Evolutionary conservation across 202 grass and related monocot species (phyloP).

Genomic region (Alloteropsis angusta): DNA sequence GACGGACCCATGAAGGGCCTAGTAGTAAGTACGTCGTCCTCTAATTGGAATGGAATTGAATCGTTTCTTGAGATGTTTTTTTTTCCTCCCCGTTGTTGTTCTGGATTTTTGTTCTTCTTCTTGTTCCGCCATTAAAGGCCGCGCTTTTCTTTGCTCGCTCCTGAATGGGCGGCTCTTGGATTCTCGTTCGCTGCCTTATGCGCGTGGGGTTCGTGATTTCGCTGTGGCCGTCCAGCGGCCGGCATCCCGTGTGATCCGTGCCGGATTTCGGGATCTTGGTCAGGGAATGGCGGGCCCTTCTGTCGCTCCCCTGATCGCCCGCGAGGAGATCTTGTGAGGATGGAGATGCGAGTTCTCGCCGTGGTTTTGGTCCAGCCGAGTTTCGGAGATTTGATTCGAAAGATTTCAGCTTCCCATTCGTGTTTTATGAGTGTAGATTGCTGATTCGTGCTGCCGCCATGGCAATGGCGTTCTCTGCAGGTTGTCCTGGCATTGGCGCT

Average conservation of each 20-base stretch:
- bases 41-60: constrained; percentile 1
- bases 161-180: constrained; percentile 23
- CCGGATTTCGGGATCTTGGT: constrained; percentile 19
- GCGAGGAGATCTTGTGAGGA: constrained; percentile 13
- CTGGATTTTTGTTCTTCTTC: neutral
- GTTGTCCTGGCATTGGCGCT: constrained; percentile 31
- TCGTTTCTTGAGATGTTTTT: neutral
- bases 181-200: constrained; percentile 24
- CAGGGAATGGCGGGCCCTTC: constrained; percentile 11
- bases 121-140: neutral
- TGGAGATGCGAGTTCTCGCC: constrained; percentile 14
- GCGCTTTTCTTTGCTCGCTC: neutral
- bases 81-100: neutral
- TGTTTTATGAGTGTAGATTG: neutral
- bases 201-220: constrained; percentile 16
- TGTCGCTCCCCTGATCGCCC: neutral
- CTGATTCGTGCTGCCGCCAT: constrained; percentile 29
- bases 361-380: neutral
- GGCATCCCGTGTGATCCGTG: constrained; percentile 10
- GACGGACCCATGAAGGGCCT: constrained; percentile 68
- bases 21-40: constrained; percentile 85
- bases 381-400: constrained; percentile 8
- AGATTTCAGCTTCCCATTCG: neutral
- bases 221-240: neutral
- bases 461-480: constrained; percentile 34